Base-by-base conservation (phyloP, 2,329 filamentous ascomycete genomes). In the Calonectria pteridis region DNA sequence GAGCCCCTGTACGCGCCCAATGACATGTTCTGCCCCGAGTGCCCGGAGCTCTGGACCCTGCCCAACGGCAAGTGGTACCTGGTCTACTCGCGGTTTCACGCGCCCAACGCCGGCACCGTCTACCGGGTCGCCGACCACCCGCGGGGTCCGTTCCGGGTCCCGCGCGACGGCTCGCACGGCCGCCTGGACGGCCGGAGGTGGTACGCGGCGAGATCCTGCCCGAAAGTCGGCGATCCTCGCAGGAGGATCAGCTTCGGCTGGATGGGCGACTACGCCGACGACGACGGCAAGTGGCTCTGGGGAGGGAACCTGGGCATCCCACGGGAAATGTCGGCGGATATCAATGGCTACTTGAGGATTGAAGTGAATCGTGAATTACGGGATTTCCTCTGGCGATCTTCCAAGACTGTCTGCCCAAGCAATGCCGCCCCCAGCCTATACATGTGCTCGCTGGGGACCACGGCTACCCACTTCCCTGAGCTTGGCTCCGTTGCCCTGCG, bases 141-240 rank as follows among this genome's bases (percentile, higher is more conserved):
- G 13, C 72, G 80, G 10, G 83, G 83, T 1, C 83, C 84, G 7
- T 85, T 84, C 72, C 81, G 83, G 11, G 75, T 82, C 4, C 83
- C 83, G 10, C 78, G 82, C 11, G 82, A 83, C 43, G 82, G 82
- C 6, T 84, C 82, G 2, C 77, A 80, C 55, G 83, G 83, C 18
- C 76, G 83, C 4, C 77, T 85, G 0, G 84, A 85, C 35, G 83
- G 82, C 6, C 79, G 83, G 5, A 76, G 84, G 23, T 85, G 83
- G 82, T 84, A 85, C 53, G 83, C 83, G 4, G 83, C 83, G 16
- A 84, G 84, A 73, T 85, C 82, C 0, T 83, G 81, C n/a, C 79
- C 80, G 11, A 80, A 78, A 31, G 80, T 74, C 3, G 82, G 80
- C 10, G 77, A 83, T 20, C 68, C 81, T 2, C 75, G 71, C 28